Evolutionary conservation across 441 rosid genomes (phyloP).

Genomic region (Corymbia calophylla): DNA sequence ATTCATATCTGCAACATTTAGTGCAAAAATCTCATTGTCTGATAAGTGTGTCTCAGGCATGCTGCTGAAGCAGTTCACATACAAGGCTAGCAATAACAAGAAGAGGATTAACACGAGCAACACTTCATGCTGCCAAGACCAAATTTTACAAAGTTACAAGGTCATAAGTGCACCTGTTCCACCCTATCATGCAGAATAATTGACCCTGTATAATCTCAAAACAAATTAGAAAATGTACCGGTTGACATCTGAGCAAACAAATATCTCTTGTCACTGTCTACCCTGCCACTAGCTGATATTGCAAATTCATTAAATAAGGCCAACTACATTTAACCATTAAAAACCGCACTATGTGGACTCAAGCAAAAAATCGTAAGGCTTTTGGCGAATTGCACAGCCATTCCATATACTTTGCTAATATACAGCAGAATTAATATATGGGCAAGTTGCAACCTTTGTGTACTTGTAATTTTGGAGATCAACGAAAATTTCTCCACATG

Average conservation of each 20-base stretch:
- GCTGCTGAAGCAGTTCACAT: background rate
- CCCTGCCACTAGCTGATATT: background rate
- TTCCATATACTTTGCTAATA: background rate
- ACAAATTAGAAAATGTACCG: background rate
- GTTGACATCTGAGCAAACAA: background rate
- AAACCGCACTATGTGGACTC: background rate
- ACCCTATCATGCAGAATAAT: background rate
- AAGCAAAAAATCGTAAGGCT: background rate
- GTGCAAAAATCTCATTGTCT: background rate
- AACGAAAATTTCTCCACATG: slow-evolving; percentile 78
- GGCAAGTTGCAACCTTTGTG: slow-evolving; percentile 32
- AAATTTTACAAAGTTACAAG: background rate
- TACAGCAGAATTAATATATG: background rate
- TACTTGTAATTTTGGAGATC: slow-evolving; percentile 63
- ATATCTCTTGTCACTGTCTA: background rate
- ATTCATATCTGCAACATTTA: background rate
- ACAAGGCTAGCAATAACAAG: background rate
- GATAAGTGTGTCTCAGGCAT: background rate
- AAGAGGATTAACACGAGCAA: background rate
- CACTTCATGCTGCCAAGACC: background rate
- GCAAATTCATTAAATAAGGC: background rate
- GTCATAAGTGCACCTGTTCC: background rate
- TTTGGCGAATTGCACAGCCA: background rate
- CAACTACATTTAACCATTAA: background rate
- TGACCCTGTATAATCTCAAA: background rate